Percentiles rank a stretch among this genome's conserved stretches.
Conservation (phyloP, 2,329 filamentous ascomycete genomes). For the Lasiodiplodia sp. region DNA sequence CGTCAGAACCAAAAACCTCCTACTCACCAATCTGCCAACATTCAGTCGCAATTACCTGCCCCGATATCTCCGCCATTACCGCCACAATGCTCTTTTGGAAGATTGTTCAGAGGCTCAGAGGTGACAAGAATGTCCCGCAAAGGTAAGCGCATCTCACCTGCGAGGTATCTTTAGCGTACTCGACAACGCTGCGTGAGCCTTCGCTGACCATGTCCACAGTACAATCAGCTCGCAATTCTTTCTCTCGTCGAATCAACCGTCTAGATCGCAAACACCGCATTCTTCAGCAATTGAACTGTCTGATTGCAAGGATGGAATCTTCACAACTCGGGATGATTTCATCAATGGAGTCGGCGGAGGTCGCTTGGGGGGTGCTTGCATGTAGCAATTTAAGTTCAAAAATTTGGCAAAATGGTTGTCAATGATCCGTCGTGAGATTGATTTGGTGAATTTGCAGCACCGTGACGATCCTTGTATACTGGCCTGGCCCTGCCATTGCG, state of each 20-base stretch:
- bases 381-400: no score
- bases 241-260: neutral
- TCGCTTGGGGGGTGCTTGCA: no score
- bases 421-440: no score
- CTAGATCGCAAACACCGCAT: neutral
- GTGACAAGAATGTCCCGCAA: constrained; percentile 17
- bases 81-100: constrained; percentile 20
- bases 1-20: neutral
- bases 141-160: neutral
- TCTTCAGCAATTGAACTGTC: neutral
- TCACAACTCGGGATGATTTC: neutral
- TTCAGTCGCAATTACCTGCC: neutral
- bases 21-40: neutral
- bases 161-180: neutral
- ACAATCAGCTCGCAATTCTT: neutral
- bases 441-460: no score
- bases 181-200: neutral
- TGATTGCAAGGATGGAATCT: neutral
- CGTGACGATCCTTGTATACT: no score
- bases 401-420: no score
- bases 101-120: constrained; percentile 20
- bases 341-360: neutral
- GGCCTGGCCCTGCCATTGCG: no score
- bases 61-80: neutral
- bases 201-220: neutral